Evolutionary conservation across 352 stramenopile genomes (phyloP).

Genomic region (Pythium chondricola): DNA sequence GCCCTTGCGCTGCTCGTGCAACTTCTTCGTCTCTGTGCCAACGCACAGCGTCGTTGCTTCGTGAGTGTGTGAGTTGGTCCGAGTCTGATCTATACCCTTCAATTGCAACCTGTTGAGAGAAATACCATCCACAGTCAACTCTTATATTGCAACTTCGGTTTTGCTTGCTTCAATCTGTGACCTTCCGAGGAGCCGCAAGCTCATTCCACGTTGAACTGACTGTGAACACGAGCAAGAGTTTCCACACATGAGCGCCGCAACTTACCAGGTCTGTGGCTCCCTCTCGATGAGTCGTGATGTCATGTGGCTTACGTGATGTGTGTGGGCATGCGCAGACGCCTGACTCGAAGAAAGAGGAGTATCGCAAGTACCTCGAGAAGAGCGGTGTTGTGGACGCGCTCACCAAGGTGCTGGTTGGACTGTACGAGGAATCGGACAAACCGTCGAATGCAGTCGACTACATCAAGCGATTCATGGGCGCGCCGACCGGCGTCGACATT

Average conservation of each 20-base stretch:
- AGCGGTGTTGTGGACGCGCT: constrained; percentile 95
- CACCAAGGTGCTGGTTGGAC: constrained; percentile 94
- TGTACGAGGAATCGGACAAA: constrained; percentile 96
- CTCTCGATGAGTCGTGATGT: too few relatives aligned
- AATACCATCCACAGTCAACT: background rate
- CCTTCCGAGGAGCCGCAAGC: constrained; percentile 6
- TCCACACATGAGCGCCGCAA: constrained; percentile 33
- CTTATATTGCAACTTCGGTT: constrained; percentile 11
- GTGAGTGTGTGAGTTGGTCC: constrained; percentile 9
- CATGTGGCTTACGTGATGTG: background rate
- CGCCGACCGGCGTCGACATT: constrained; percentile 87
- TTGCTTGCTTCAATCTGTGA: constrained; percentile 12
- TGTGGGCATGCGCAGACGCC: constrained; percentile 64
- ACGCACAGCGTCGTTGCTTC: constrained; percentile 12
- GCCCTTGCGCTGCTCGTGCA: too few relatives aligned
- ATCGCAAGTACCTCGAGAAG: constrained; percentile 97
- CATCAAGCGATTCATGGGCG: constrained; percentile 95
- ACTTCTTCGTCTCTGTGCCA: too few relatives aligned
- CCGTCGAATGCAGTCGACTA: constrained; percentile 97
- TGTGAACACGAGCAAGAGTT: background rate
- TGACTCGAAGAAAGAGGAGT: constrained; percentile 98
- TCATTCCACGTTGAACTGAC: background rate
- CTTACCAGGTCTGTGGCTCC: constrained; percentile 42
- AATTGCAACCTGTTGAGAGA: constrained; percentile 9
- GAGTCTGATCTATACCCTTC: constrained; percentile 6